Evolutionary conservation across 768 basidiomycete genomes (phyloP).

Genomic region (Hemileccinum impolitum): DNA sequence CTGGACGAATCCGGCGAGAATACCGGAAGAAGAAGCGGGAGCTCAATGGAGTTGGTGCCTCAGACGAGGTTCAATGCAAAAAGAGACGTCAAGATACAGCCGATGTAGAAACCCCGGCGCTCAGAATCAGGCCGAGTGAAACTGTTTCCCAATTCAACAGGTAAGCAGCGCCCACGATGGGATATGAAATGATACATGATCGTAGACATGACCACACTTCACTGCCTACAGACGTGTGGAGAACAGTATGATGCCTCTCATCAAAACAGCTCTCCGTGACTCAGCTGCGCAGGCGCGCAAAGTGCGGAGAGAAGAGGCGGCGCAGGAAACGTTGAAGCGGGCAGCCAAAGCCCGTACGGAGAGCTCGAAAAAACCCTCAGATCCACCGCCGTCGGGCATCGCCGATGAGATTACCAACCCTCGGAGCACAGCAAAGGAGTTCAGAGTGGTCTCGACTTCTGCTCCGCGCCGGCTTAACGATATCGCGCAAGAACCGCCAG

Average conservation of each 20-base stretch:
- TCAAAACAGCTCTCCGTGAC: constrained; percentile 56
- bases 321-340: constrained; percentile 18
- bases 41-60: constrained; percentile 23
- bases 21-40: constrained; percentile 48
- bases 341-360: constrained; percentile 8
- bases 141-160: constrained; percentile 74
- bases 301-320: constrained; percentile 32
- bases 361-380: constrained; percentile 11
- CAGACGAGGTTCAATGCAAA: constrained; percentile 30
- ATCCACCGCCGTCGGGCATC: constrained; percentile 12
- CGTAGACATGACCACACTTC: constrained; percentile 5
- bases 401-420: constrained; percentile 19
- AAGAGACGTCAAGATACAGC: constrained; percentile 25
- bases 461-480: constrained; percentile 68
- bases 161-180: constrained; percentile 37
- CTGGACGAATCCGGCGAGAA: constrained; percentile 53
- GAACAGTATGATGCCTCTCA: constrained; percentile 60
- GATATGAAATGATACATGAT: constrained; percentile 10
- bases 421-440: constrained; percentile 40
- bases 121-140: constrained; percentile 63
- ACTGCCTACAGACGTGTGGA: constrained; percentile 62
- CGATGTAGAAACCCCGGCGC: constrained; percentile 18
- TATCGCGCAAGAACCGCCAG: constrained; percentile 65
- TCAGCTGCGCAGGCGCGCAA: constrained; percentile 53
- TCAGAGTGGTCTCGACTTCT: constrained; percentile 46